Conservation (phyloP, 768 basidiomycete genomes). For the Suillus ampliporus region DNA sequence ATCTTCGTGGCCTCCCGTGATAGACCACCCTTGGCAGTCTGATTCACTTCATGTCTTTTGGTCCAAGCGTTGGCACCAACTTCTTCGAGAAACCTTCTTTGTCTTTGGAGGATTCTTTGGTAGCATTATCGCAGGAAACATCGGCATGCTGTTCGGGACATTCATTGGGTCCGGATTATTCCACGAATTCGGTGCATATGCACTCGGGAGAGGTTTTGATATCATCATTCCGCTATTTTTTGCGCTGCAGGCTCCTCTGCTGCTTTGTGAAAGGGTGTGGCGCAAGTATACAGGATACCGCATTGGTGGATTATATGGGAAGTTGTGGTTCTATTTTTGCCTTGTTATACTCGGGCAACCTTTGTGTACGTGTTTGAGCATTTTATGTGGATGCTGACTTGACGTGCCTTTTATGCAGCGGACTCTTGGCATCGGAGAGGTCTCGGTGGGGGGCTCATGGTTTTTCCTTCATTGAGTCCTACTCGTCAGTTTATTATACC, state of each 20-base stretch:
- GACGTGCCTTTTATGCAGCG: conserved; percentile 43
- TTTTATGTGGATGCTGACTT: background rate
- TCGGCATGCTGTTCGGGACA: conserved; percentile 72
- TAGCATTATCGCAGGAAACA: conserved; percentile 53
- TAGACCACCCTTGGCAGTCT: conserved; percentile 70
- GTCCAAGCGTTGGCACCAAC: conserved; percentile 81
- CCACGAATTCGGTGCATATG: conserved; percentile 72
- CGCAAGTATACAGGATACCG: conserved; percentile 57
- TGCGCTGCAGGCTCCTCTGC: conserved; percentile 61
- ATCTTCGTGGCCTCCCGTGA: conserved; percentile 72
- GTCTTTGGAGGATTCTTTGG: conserved; percentile 74
- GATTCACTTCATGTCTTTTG: conserved; percentile 76
- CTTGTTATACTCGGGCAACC: conserved; percentile 68
- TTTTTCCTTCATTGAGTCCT: conserved; percentile 67
- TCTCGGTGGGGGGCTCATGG: conserved; percentile 67
- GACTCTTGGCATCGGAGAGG: conserved; percentile 78
- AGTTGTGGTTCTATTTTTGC: conserved; percentile 71
- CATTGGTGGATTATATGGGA: conserved; percentile 64
- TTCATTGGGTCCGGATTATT: conserved; percentile 80
- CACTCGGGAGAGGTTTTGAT: conserved; percentile 66
- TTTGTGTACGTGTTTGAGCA: conserved; percentile 52
- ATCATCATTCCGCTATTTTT: conserved; percentile 67
- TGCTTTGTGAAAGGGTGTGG: conserved; percentile 70
- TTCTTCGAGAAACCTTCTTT: conserved; percentile 72
- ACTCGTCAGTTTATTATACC: conserved; percentile 47